Base-by-base conservation (phyloP, 805 yeast species). In the Cyberlindnera subsufficiens region DNA sequence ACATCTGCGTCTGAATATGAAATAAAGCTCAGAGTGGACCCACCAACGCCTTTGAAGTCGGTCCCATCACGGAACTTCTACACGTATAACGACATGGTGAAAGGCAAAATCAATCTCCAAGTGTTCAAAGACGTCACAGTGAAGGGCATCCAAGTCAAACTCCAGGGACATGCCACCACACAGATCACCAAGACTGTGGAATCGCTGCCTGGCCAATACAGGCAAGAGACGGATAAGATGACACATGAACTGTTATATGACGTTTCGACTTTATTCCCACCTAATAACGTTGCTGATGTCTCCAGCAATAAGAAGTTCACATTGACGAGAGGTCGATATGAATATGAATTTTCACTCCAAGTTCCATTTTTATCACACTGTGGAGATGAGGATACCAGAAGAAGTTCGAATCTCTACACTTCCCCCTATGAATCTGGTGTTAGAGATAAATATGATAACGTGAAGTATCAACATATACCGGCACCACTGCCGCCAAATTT, bases 211-310 rank as follows among this genome's bases (percentile, higher is more conserved):
- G 42, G 46, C n/a, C 45, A 48, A 39, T 20, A 32, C 3, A 18
- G 42, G 3, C 20, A 27, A 10, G 46, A 35, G 6, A 36, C 42
- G 2, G 38, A 41, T 5, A 11, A 7, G 1, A 55, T 47, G 42
- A 10, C 30, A 35, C 82, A 77, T 53, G 67, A 68, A 43, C 58
- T 76, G 13, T 59, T 77, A 16, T 76, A 75, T 49, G 78, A 75
- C 41, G 68, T 77, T 1, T 42, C 51, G 25, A 65, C 74, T 0
- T 74, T 76, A 19, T 76, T 76, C 44, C 82, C 81, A 2, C 77
- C 81, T 0, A 66, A 63, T 11, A 71, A 75, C 40, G 66, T 74
- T 13, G 56, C 76, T 16, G 55, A 61, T 37, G 75, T 71, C 2
- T 63, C 74, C 22, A 60, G 53, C 33, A 63, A 71, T 8, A 66